phyloP scores from a whole-genome alignment of 768 basidiomycete genomes.

The Leccinum incarnatum region DNA sequence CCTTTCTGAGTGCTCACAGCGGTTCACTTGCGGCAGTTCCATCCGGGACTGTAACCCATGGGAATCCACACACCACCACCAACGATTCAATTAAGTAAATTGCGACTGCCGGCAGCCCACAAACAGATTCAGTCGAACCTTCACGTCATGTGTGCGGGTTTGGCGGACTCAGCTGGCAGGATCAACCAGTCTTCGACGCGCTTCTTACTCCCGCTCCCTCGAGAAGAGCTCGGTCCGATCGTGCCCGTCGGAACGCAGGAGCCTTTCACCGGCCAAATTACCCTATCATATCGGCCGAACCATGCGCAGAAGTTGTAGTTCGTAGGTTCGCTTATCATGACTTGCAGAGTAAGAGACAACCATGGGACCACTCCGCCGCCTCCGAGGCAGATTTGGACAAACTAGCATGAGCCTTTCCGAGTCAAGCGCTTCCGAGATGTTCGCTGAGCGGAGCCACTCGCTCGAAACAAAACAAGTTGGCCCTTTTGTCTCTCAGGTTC shows the following conservation, averaged over 20 bases:
- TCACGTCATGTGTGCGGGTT: background rate
- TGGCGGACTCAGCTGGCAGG: background rate
- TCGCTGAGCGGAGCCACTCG: background rate
- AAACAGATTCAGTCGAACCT: background rate
- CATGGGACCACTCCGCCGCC: background rate
- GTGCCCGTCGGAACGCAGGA: background rate
- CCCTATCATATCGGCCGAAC: background rate
- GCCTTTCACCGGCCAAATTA: background rate
- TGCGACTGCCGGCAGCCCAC: background rate
- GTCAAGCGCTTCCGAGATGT: background rate
- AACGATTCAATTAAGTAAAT: background rate
- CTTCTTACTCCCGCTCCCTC: background rate
- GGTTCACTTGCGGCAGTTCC: background rate
- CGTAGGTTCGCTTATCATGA: background rate
- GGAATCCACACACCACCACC: background rate
- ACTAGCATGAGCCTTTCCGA: background rate
- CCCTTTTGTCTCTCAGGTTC: background rate
- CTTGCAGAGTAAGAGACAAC: background rate
- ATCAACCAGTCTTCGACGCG: background rate
- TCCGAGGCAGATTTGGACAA: background rate
- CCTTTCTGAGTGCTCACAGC: conserved; percentile 2
- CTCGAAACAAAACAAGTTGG: background rate
- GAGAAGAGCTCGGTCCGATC: background rate
- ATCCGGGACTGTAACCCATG: background rate
- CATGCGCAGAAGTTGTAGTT: background rate